Evolutionary conservation across 2,329 filamentous ascomycete genomes (phyloP), one percentile per base, ranked within the genome.

Genomic region (Pseudofabraea citricarpa): DNA sequence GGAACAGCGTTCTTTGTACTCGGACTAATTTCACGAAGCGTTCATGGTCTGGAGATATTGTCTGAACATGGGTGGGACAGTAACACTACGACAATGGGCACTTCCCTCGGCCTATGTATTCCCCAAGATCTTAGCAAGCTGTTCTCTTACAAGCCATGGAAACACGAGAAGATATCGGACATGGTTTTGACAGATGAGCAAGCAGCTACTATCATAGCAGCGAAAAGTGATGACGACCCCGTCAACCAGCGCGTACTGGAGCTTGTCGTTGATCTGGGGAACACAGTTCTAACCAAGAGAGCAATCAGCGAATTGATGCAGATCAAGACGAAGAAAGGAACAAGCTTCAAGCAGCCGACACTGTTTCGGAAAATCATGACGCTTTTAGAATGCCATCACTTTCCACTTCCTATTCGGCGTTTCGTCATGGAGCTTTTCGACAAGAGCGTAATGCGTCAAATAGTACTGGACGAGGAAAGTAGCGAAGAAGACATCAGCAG

Each of bases 1-100:
- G 93, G 94, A 27, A 98, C 94, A 1, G 93, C 93, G 1, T 97
- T 97, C 65, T 98, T 96, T 57, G 93, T 96, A 0, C 70, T 98
- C 0, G 93, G 93, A 0, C 70, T 98, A 45, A 91, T 98, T 43
- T 96, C 90, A 2, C 78, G 93, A 42, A 97, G 91, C 40, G 75
- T 90, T 7, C 91, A 96, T 58, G 93, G 93, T 1, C 78, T 97
- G 20, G 89, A 95, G 63, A 95, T 97, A 46, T 69, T 98, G 12
- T 83, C 85, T 1, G 88, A 95, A 58, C 75, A 87, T 58, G 90
- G 90, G 9, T 98, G 94, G 94, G 90, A 95, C 57, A 87, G 90
- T 8, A 91, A 90, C 47, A 85, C 89, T 15, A 91, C 90, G 46
- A 78, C 83, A 20, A 77, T 89, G 59, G 93, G 93, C 13, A 79